Conservation (phyloP, 2,329 filamentous ascomycete species). For the Monilinia fructigena region DNA sequence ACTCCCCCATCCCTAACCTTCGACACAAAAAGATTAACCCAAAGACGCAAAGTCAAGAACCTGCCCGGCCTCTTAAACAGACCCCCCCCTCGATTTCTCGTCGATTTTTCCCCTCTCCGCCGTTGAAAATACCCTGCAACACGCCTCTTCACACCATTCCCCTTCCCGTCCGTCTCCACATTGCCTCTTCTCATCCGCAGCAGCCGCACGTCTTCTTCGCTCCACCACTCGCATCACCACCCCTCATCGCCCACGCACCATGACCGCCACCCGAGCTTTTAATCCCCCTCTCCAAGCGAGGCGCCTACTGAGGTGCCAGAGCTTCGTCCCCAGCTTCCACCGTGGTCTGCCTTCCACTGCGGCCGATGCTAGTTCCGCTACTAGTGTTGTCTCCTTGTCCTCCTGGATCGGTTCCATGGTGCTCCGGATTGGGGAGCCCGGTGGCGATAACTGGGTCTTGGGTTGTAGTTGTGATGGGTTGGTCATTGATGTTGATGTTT, state of each 20-base stretch:
- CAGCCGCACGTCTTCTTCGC: no score
- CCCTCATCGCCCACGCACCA: not conserved
- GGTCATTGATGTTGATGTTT: not conserved
- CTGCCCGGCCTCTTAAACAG: not conserved
- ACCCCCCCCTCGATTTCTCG: not conserved
- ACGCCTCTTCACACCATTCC: not conserved
- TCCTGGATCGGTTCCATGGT: constrained; percentile 15
- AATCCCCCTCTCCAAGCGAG: not conserved
- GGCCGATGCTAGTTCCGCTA: no score
- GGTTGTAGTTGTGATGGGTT: not conserved
- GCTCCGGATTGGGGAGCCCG: not conserved
- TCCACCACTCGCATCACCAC: not conserved
- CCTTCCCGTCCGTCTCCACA: not conserved
- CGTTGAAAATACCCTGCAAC: not conserved
- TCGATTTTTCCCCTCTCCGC: not conserved
- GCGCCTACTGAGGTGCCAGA: not conserved
- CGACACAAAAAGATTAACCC: not conserved
- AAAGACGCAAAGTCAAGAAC: not conserved
- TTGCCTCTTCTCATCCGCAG: not conserved
- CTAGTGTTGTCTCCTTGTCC: not conserved
- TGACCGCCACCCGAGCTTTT: not conserved
- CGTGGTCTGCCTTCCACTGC: not conserved
- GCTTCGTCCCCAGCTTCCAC: not conserved
- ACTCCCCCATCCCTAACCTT: not conserved
- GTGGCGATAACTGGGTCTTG: not conserved